Evolutionary conservation across 192 early-diverging fungal species (phyloP), one percentile per base, ranked within the genome.

Genomic region (Backusella macrospora): DNA sequence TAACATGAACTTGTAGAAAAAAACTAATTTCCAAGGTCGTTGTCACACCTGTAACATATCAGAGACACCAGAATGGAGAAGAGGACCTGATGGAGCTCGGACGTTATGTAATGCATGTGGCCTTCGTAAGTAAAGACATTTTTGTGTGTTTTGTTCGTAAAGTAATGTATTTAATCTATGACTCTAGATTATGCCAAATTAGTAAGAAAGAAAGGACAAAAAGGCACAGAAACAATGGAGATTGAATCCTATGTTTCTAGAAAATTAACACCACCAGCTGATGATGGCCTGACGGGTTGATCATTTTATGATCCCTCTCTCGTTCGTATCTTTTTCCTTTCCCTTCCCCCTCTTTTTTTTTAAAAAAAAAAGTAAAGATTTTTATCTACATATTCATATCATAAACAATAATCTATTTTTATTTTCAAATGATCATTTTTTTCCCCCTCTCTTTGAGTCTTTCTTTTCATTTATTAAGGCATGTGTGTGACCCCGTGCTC

Each of bases 41-140:
- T 92, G 92, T 73, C 89, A 89, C 52, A 90, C 90, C 9, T 98
- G 96, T 75, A 87, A 92, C 67, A 92, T 91, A 62, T 94, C 91
- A 47, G 76, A 77, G 34, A 73, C 76, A 37, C 71, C 76, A 18
- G 76, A 77, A 46, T 77, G 82, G 83, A 75, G 88, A 38, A 83
- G 82, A 49, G 88, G 88, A 0, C 88, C 88, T 5, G 84, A 86
- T 63, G 88, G 88, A 7, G 81, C 88, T 39, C 87, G 87, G 77
- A 86, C 85, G 43, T 65, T 76, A 8, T 76, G 75, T 47, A 76
- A 76, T 66, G 75, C 75, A n/a, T 76, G 75, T 55, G 75, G 75
- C 0, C 66, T 76, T 40, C 69, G 75, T 93, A 87, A 90, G 91
- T 66, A 37, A 37, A 68, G 34, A 10, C 0, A 10, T n/a, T 34